A percentile compares a stretch with the other conserved stretches of the same genome.
Conservation (phyloP, 352 stramenopile genomes). For the Pythium folliculosum region DNA sequence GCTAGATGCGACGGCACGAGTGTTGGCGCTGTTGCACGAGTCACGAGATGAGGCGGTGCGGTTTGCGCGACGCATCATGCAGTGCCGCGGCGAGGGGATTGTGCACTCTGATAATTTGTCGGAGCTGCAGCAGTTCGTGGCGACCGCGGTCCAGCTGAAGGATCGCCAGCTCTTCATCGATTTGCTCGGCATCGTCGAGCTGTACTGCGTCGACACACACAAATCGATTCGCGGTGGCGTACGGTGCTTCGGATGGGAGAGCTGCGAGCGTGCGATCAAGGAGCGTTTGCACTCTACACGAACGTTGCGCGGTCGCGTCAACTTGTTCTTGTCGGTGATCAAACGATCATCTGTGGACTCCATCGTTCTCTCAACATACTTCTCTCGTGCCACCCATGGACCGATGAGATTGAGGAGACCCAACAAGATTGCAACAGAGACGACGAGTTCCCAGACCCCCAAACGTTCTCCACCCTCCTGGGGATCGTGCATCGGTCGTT, state of each 20-base stretch:
- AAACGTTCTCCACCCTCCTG: no score
- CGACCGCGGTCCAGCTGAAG: background rate
- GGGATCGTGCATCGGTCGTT: no score
- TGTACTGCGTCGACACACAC: background rate
- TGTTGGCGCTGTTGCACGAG: background rate
- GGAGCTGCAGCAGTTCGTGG: background rate
- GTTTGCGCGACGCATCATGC: background rate
- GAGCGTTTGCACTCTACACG: background rate
- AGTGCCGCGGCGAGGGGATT: background rate
- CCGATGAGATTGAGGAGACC: background rate
- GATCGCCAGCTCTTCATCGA: background rate
- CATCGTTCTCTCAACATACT: background rate
- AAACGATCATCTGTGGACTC: background rate
- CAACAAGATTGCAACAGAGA: background rate
- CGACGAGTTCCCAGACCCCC: no score
- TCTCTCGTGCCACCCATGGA: background rate
- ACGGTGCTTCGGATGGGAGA: background rate
- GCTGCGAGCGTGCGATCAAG: background rate
- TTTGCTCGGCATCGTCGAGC: background rate
- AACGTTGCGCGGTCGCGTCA: background rate
- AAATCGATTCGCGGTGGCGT: background rate
- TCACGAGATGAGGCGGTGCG: background rate
- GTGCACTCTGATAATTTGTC: background rate
- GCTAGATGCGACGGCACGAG: background rate
- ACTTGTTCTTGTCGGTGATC: background rate